These are phyloP conservation scores for Gelatoporia subvermispora DNA, from an alignment of 768 basidiomycete species.

Conservation along the genomic window DNA sequence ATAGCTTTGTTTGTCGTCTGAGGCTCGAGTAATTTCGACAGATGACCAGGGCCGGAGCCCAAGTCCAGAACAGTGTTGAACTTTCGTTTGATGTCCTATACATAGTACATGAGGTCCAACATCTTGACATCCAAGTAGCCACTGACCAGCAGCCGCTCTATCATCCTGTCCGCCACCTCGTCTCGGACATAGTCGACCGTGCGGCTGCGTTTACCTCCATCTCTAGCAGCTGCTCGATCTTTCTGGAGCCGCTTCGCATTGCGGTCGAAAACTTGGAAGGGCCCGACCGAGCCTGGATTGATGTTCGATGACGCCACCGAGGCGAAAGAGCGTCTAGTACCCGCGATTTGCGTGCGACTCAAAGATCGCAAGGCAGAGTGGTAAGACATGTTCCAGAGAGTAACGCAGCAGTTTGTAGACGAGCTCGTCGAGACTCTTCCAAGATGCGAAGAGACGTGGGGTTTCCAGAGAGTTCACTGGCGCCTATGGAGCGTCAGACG, in stretches of 20 bases:
- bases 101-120: constrained; percentile 3
- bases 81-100: constrained; percentile 84
- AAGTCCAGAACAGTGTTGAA: constrained; percentile 81
- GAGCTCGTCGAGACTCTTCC: too few relatives aligned
- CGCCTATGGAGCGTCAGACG: not conserved
- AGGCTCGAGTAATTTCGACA: constrained; percentile 74
- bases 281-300: constrained; percentile 45
- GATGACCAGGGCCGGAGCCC: constrained; percentile 88
- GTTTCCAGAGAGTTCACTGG: constrained; percentile 23
- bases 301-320: constrained; percentile 42
- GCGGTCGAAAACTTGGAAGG: constrained; percentile 88
- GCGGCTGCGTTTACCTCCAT: constrained; percentile 57
- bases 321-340: constrained; percentile 36
- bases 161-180: constrained; percentile 86
- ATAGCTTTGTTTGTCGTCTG: constrained; percentile 65
- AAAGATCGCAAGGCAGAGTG: not conserved
- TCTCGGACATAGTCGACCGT: constrained; percentile 89
- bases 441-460: too few relatives aligned
- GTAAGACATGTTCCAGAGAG: constrained; percentile 16
- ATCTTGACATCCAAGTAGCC: constrained; percentile 1
- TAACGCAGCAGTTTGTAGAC: constrained; percentile 31
- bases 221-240: constrained; percentile 60
- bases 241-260: constrained; percentile 70
- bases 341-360: constrained; percentile 1
- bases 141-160: constrained; percentile 80